Percentiles rank a stretch among this genome's conserved stretches.
phyloP scores from a whole-genome alignment of 2,329 filamentous ascomycete species.

The Trichoderma sp. region DNA sequence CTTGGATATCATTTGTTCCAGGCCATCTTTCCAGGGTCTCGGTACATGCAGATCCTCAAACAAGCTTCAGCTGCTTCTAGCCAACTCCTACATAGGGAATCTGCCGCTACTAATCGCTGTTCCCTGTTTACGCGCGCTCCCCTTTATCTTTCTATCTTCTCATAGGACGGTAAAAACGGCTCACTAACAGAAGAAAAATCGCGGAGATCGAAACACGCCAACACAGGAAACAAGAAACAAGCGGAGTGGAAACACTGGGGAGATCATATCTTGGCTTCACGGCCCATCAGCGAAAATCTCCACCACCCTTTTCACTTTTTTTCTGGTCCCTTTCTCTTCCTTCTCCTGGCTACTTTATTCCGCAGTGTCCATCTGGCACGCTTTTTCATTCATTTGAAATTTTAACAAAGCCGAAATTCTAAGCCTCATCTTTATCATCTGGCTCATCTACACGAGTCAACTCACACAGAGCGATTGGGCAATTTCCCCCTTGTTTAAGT shows the following conservation, averaged over 20 bases:
- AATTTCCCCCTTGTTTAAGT: background rate
- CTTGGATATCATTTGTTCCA: background rate
- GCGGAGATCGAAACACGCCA: constrained; percentile 19
- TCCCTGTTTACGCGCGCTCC: background rate
- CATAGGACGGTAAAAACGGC: constrained; percentile 12
- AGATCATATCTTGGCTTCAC: constrained; percentile 16
- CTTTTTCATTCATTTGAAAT: background rate
- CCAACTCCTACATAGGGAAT: background rate
- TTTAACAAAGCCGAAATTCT: background rate
- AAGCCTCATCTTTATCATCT: background rate
- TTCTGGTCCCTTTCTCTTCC: background rate
- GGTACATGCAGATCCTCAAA: constrained; percentile 17
- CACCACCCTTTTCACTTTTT: background rate
- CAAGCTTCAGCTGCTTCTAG: background rate
- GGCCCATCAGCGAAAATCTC: constrained; percentile 15
- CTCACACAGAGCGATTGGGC: background rate
- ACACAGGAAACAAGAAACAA: constrained; percentile 9
- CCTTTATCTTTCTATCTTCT: background rate
- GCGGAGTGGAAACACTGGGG: constrained; percentile 14
- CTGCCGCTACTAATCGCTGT: background rate
- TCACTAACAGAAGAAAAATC: background rate
- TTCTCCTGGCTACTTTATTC: background rate
- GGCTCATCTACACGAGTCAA: background rate
- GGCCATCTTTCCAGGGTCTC: background rate
- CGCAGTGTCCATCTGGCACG: background rate